phyloP scores from a whole-genome alignment of 176 grass and related monocot genomes.

The Miscanthus lutarioriparius region DNA sequence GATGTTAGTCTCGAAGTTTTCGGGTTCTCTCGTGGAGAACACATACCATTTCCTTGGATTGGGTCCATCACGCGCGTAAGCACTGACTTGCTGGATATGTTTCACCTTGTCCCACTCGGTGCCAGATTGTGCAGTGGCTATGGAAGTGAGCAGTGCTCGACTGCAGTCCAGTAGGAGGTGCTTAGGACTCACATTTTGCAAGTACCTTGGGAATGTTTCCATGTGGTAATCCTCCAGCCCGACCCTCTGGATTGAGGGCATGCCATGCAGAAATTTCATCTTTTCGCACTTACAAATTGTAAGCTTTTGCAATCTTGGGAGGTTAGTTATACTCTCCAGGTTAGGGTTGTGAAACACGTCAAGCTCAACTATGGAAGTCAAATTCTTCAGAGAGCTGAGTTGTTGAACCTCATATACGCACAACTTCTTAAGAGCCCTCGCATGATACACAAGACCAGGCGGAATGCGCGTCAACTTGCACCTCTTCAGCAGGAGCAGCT shows the following conservation, averaged over 20 bases:
- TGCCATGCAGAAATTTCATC: background rate
- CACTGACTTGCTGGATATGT: background rate
- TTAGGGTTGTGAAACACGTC: background rate
- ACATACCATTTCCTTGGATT: background rate
- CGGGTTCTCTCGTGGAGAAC: background rate
- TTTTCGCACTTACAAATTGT: background rate
- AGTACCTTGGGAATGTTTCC: background rate
- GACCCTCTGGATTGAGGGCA: background rate
- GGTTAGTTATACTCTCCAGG: background rate
- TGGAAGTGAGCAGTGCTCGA: background rate
- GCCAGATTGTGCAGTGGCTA: background rate
- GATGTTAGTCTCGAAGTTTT: background rate
- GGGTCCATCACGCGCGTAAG: background rate
- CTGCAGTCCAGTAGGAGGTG: background rate
- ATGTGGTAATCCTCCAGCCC: background rate
- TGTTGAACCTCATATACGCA: background rate
- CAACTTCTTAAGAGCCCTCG: background rate
- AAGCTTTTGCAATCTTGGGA: background rate
- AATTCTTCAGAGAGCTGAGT: too few species aligned
- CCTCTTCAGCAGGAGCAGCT: background rate
- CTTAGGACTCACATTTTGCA: background rate
- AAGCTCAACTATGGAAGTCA: background rate
- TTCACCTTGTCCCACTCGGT: conserved; percentile 9
- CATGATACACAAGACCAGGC: background rate
- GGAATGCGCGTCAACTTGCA: background rate